These are phyloP conservation scores for Aspergillus latus DNA, from an alignment of 2,329 filamentous ascomycete species.

Conservation along the genomic window DNA sequence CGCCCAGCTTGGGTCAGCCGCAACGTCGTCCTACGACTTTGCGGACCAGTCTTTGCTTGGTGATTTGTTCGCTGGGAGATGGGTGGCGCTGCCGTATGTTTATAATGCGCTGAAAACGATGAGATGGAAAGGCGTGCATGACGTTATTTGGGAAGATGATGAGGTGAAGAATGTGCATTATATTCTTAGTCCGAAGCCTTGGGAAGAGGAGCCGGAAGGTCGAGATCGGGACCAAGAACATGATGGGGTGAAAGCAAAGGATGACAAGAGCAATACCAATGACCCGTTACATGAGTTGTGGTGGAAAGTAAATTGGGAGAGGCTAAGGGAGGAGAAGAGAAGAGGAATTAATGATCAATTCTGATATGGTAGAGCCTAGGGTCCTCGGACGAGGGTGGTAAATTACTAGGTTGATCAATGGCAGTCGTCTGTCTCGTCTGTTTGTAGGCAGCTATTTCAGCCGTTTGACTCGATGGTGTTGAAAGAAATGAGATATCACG, in stretches of 20 bases:
- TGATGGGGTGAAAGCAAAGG: neutral
- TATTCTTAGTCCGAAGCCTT: conserved; percentile 2
- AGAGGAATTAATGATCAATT: neutral
- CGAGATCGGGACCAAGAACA: neutral
- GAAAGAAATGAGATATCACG: no score
- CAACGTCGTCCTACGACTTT: conserved; percentile 4
- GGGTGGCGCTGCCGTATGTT: neutral
- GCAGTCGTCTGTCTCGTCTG: no score
- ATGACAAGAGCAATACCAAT: no score
- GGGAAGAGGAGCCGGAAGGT: neutral
- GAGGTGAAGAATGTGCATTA: conserved; percentile 1
- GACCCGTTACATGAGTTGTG: neutral
- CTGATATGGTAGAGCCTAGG: neutral
- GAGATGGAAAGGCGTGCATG: conserved; percentile 2
- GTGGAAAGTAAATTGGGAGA: neutral
- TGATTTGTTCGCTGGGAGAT: conserved; percentile 6
- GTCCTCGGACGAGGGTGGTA: no score
- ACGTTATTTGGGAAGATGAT: neutral
- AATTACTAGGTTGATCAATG: no score
- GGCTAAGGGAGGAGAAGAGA: neutral
- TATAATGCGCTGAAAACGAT: conserved; percentile 1
- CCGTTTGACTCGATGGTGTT: no score
- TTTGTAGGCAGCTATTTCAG: no score
- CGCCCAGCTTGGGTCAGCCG: conserved; percentile 39
- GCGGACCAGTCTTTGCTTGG: conserved; percentile 9